Base-by-base conservation (phyloP, 495 filamentous ascomycete species). In the Penicillium taxi region DNA sequence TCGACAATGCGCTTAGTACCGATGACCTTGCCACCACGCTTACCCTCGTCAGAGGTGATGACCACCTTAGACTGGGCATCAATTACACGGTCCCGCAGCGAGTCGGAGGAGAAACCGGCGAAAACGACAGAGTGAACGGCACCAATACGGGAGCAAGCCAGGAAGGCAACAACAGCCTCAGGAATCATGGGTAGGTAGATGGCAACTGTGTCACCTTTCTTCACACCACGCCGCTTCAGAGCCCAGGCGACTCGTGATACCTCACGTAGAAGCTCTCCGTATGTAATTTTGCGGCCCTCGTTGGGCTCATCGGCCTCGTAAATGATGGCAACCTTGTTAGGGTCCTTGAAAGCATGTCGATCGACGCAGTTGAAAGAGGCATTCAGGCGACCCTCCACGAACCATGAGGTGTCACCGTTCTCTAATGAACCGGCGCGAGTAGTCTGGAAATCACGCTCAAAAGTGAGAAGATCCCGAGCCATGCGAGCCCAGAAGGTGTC, bases 1-100 rank as follows among this genome's bases (percentile, higher is more conserved):
- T 99, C 91, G 37, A 96, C 91, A 58, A 99, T 96, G 72, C 91
- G 91, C 80, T 99, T 96, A 39, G 93, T 96, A 33, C 87, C 88
- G 53, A 99, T 96, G 45, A 94, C 64, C 73, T 96, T 99, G 41
- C 91, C 91, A 55, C 93, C 91, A 50, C 93, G 84, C 75, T 90
- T 94, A 48, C 91, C 93, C 73, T 96, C 93, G 57, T 96, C 91
- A 13, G 86, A 82, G 23, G 93, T 96, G 53, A 99, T 94, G 56
- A 96, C 84, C 23, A 96, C 83, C 63, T 80, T 90, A 52, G 82
- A 89, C 32, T 84, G 61, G 35, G 83, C 91, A 56, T 99, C 91
- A 26, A 90, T 65, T 40, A 96, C 89, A 60, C 91, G 91, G 63
- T 99, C 91, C 37, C 88, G 84, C 19, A 99, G 80, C 5, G 93